A percentile compares a stretch with the other conserved stretches of the same genome.
phyloP scores from a whole-genome alignment of 1,139 yeast genomes.

The Yamadazyma blattariae region DNA sequence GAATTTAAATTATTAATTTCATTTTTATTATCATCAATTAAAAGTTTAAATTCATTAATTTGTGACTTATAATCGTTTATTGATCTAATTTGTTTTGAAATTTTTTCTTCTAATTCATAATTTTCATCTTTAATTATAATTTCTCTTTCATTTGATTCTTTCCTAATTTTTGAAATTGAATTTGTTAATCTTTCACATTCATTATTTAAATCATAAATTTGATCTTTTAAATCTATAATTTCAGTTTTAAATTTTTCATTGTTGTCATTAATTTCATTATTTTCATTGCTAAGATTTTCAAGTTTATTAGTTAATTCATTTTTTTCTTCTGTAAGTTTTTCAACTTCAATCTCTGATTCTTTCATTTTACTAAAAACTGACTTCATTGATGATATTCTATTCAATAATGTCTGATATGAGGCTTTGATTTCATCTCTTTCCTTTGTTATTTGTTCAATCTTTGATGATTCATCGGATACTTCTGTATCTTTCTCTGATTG shows the following conservation, averaged over 20 bases:
- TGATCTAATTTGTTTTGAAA: slow-evolving; percentile 30
- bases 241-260: too few relatives aligned
- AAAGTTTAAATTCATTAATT: slow-evolving; percentile 45
- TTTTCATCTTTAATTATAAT: slow-evolving; percentile 45
- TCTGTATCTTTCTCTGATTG: neutral
- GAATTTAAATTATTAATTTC: slow-evolving; percentile 39
- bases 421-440: slow-evolving; percentile 69
- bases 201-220: slow-evolving; percentile 53
- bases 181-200: slow-evolving; percentile 66
- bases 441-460: slow-evolving; percentile 14
- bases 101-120: slow-evolving; percentile 40
- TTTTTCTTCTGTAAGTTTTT: slow-evolving; percentile 46
- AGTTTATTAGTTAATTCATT: slow-evolving; percentile 26
- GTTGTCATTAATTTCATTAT: slow-evolving; percentile 9
- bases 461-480: neutral
- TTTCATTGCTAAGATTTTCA: slow-evolving; percentile 13
- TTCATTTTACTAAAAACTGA: slow-evolving; percentile 73
- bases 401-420: slow-evolving; percentile 73
- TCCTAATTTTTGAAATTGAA: slow-evolving; percentile 45
- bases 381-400: slow-evolving; percentile 78
- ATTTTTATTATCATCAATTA: slow-evolving; percentile 46
- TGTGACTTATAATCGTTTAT: slow-evolving; percentile 39
- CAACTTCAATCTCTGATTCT: slow-evolving; percentile 70
- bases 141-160: slow-evolving; percentile 43
- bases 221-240: slow-evolving; percentile 43